Evolutionary conservation across 169 alveolate genomes (phyloP).

Genomic region (Cryptosporidium meleagridis): DNA sequence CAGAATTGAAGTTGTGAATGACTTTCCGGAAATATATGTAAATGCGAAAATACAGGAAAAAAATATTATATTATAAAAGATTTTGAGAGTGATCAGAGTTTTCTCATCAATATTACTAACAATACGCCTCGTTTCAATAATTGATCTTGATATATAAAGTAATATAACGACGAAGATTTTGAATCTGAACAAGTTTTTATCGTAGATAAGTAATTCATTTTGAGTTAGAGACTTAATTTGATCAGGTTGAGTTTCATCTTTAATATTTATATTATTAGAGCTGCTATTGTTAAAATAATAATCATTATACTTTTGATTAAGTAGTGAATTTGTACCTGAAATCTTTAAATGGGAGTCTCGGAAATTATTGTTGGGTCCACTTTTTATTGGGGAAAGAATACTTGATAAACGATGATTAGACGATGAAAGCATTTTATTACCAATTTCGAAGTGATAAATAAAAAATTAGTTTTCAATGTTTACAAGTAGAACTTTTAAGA

Average conservation of each 20-base stretch:
- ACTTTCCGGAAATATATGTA: slow-evolving; percentile 28
- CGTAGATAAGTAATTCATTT: neutral
- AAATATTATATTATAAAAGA: neutral
- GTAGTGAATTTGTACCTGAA: neutral
- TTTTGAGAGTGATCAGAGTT: neutral
- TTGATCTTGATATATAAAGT: slow-evolving; percentile 10
- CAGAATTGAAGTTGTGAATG: slow-evolving; percentile 10
- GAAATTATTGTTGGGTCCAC: neutral
- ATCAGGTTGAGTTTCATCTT: neutral
- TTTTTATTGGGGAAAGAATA: slow-evolving; percentile 2
- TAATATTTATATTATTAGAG: neutral
- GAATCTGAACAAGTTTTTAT: slow-evolving; percentile 17
- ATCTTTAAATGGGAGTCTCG: neutral
- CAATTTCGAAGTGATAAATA: neutral
- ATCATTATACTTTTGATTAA: neutral
- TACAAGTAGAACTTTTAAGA: too few relatives aligned
- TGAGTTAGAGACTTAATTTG: neutral
- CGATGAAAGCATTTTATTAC: neutral
- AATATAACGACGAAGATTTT: neutral
- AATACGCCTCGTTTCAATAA: neutral
- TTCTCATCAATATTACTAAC: neutral
- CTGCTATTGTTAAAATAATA: neutral
- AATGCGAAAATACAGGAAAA: slow-evolving; percentile 12
- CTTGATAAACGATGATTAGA: slow-evolving; percentile 1
- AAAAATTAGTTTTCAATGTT: neutral